phyloP scores from a whole-genome alignment of 2,329 filamentous ascomycete genomes.

The Rhynchosporium agropyri region DNA sequence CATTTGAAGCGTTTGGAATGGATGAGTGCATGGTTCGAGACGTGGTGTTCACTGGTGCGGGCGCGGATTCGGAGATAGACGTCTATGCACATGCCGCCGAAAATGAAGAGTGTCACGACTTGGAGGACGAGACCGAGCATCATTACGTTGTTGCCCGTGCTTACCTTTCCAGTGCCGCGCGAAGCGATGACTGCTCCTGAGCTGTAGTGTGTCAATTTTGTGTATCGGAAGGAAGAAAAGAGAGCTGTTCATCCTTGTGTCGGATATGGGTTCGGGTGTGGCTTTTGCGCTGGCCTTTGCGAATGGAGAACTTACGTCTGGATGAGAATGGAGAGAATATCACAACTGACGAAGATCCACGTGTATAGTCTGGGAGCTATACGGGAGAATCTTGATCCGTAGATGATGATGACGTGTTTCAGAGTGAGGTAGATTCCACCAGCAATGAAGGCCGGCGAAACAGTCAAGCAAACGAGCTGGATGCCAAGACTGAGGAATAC shows the following conservation, averaged over 20 bases:
- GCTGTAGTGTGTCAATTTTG: slow-evolving; percentile 45
- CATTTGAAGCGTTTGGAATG: slow-evolving; percentile 22
- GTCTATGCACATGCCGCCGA: slow-evolving; percentile 25
- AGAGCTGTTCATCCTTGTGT: no score
- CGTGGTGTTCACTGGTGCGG: slow-evolving; percentile 18
- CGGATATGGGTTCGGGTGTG: no score
- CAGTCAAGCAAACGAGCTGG: slow-evolving; percentile 52
- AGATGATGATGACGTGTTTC: slow-evolving; percentile 55
- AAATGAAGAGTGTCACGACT: slow-evolving; percentile 45
- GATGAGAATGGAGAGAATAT: slow-evolving; percentile 54
- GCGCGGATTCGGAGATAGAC: slow-evolving; percentile 26
- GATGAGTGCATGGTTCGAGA: slow-evolving; percentile 18
- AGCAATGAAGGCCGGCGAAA: slow-evolving; percentile 54
- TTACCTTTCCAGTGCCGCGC: slow-evolving; percentile 46
- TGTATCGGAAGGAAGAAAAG: no score
- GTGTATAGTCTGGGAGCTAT: slow-evolving; percentile 55
- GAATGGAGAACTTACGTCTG: slow-evolving; percentile 20
- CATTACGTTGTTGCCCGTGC: slow-evolving; percentile 43
- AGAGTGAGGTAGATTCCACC: slow-evolving; percentile 64
- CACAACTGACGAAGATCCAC: slow-evolving; percentile 60
- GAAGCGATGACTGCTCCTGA: slow-evolving; percentile 59
- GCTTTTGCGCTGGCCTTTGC: no score
- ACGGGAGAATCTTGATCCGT: slow-evolving; percentile 54
- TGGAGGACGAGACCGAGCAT: slow-evolving; percentile 45
- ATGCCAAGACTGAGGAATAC: slow-evolving; percentile 20